Base-by-base conservation (phyloP, 2,329 filamentous ascomycete species). In the Stagonosporopsis chrysanthemi region DNA sequence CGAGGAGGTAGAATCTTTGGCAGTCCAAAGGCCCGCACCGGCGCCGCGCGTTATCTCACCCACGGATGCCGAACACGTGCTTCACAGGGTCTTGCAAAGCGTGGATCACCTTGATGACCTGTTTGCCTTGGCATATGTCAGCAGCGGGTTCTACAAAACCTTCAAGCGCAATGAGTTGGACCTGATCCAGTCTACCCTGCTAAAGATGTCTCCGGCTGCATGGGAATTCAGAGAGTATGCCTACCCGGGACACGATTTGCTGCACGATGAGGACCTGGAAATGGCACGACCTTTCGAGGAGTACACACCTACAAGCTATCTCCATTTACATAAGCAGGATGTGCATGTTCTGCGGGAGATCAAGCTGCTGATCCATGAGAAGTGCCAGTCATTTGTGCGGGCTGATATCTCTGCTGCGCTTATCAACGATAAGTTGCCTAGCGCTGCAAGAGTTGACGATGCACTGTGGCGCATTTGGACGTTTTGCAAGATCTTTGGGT, bases 381-480 rank as follows among this genome's bases (percentile, higher is more conserved):
- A 82, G 59, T 77, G 86, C 61, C 78, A 83, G 58, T 80, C 81
- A 0, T 84, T 85, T 58, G 76, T 87, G 26, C 83, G 85, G 8
- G 79, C 79, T 1, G 83, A 86, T 52, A 87, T 86, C 0, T 78
- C 83, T 6, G 73, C 76, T 22, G 84, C 84, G 2, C 77, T 88
- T 3, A 76, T 80, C 1, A 82, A 81, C 4, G 70, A 78, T 19
- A 78, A 80, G 40, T 75, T 79, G 8, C 64, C 71, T 2, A 78
- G 80, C 8, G 79, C 82, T 1, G 76, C 78, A 38, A 81, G 85
- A 54, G 79, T 88, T 24, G 83, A 88, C 55, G 81, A 87, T 69
- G 86, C 86, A 0, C 80, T 88, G 44, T 88, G 85, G 84, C 82
- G 86, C 2, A 83, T 89, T 28, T 88, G 86, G 86, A 86, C 83